phyloP scores from a whole-genome alignment of 768 basidiomycete genomes.

The Agaricus subrufescens region DNA sequence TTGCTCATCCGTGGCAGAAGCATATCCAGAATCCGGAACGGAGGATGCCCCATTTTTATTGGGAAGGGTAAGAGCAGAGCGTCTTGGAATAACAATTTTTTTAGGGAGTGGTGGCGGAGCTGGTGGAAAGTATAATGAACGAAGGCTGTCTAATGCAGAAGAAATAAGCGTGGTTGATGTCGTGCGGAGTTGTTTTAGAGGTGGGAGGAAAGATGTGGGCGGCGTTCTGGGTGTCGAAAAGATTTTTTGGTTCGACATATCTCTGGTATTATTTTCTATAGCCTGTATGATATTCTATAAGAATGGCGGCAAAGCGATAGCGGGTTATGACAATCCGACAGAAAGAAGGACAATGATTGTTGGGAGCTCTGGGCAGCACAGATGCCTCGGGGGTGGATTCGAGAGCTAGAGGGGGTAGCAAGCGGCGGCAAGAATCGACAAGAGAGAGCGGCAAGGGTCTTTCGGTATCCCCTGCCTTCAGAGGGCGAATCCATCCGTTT shows the following conservation, averaged over 20 bases:
- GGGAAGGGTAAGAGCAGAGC: conserved; percentile 20
- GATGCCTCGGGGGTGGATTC: too few relatives aligned
- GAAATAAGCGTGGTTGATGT: conserved; percentile 36
- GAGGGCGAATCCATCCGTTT: conserved; percentile 49
- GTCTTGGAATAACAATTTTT: conserved; percentile 23
- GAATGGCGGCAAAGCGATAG: too few relatives aligned
- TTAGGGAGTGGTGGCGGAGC: conserved; percentile 21
- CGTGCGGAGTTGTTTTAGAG: conserved; percentile 42
- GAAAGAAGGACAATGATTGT: conserved; percentile 1
- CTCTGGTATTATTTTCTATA: too few relatives aligned
- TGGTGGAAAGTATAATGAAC: conserved; percentile 40
- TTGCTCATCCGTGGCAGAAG: conserved; percentile 59
- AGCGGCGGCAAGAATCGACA: too few relatives aligned
- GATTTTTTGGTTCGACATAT: too few relatives aligned
- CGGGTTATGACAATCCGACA: neutral
- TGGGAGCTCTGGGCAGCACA: too few relatives aligned
- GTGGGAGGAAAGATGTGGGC: conserved; percentile 54
- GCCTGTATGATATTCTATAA: too few relatives aligned
- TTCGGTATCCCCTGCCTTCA: conserved; percentile 43
- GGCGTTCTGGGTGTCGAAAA: conserved; percentile 17
- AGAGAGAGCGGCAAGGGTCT: conserved; percentile 28
- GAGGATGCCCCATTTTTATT: conserved; percentile 30
- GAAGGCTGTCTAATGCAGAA: conserved; percentile 36
- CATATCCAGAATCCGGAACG: conserved; percentile 74
- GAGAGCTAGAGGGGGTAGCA: too few relatives aligned